Evolutionary conservation across 108 stramenopile genomes (phyloP).

Genomic region (Discostella stelligeroides): DNA sequence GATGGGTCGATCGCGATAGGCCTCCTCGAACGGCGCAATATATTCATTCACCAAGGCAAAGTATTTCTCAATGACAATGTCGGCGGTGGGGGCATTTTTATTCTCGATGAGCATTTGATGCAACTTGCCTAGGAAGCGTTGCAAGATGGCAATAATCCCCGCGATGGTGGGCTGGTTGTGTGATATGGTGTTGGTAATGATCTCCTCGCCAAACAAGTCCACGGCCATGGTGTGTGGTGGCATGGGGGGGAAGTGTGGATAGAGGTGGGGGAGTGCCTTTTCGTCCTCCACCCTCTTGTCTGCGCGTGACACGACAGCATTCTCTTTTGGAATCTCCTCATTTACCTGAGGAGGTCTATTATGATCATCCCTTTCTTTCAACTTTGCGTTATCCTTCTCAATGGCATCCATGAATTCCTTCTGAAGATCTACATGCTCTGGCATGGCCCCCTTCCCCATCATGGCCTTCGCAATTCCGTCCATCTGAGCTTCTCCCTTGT

Average conservation of each 20-base stretch:
- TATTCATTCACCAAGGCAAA: conserved; percentile 51
- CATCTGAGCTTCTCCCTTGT: conserved; percentile 25
- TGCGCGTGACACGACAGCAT: too few species aligned
- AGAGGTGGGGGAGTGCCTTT: conserved; percentile 23
- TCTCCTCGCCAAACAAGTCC: conserved; percentile 16
- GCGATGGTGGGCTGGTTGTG: conserved; percentile 57
- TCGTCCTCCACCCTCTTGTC: neutral
- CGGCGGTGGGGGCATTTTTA: conserved; percentile 23
- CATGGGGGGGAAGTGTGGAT: conserved; percentile 30
- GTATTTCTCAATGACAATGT: conserved; percentile 47
- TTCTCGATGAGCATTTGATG: conserved; percentile 46
- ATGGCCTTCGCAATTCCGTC: conserved; percentile 25
- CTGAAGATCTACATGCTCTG: conserved; percentile 20
- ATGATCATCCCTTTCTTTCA: neutral
- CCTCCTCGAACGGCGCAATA: conserved; percentile 55
- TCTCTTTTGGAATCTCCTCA: neutral
- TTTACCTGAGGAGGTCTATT: conserved; percentile 1
- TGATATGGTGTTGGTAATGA: conserved; percentile 24
- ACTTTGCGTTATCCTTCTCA: conserved; percentile 9
- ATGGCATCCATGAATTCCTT: conserved; percentile 25
- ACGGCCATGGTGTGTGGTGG: conserved; percentile 30
- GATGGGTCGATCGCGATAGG: conserved; percentile 56
- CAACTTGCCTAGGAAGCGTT: conserved; percentile 50
- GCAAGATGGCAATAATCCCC: conserved; percentile 53
- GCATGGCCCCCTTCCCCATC: conserved; percentile 22